Conservation (phyloP, 2,329 filamentous ascomycete species). For the Didymella lethalis region DNA sequence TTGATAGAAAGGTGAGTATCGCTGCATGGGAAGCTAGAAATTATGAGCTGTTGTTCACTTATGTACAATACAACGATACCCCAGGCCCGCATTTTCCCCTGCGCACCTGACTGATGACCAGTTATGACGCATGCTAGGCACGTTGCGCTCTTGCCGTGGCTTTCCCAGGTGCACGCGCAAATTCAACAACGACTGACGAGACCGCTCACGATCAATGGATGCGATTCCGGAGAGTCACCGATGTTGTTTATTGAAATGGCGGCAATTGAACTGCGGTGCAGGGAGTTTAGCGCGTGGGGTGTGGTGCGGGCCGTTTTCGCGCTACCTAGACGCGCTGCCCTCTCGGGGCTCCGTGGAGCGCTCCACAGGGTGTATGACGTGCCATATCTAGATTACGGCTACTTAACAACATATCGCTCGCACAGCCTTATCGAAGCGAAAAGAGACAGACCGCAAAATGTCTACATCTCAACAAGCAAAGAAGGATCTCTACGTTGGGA, state of each 20-base stretch:
- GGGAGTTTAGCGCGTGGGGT: conserved; percentile 2
- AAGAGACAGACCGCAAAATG: conserved; percentile 4
- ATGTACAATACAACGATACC: conserved; percentile 12
- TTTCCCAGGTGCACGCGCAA: conserved; percentile 1
- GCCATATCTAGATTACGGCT: conserved; percentile 2
- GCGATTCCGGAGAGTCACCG: not conserved
- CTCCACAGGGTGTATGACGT: conserved; percentile 21
- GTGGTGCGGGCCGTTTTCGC: not conserved
- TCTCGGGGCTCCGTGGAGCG: conserved; percentile 15
- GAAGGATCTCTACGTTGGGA: conserved; percentile 41
- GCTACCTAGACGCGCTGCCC: conserved; percentile 14
- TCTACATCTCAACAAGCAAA: conserved; percentile 17
- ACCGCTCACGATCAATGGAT: not conserved
- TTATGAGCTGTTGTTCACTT: conserved; percentile 2
- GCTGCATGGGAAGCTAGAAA: conserved; percentile 5
- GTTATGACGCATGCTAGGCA: conserved; percentile 11
- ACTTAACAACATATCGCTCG: conserved; percentile 5
- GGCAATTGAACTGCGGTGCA: conserved; percentile 3
- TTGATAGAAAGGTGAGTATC: conserved; percentile 9
- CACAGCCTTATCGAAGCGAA: not conserved
- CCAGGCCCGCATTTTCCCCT: not conserved
- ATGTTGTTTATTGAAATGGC: not conserved
- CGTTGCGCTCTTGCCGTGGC: conserved; percentile 7
- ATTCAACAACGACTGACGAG: conserved; percentile 5
- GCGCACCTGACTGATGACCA: conserved; percentile 20